Conservation (phyloP, 164 flowering plant genomes). For the Macadamia integrifolia region DNA sequence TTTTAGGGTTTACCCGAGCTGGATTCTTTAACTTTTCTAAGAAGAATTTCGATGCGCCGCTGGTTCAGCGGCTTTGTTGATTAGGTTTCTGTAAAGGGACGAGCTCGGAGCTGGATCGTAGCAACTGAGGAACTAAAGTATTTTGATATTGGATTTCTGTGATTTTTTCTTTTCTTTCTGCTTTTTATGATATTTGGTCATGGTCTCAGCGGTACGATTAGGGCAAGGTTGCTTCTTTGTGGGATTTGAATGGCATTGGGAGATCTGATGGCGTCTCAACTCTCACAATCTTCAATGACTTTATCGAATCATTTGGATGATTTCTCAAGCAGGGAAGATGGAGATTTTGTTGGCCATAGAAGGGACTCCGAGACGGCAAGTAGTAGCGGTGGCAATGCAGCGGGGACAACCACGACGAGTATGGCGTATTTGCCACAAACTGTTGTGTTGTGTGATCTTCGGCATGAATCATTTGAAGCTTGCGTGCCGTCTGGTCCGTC, state of each 20-base stretch:
- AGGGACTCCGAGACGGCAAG: slow-evolving; percentile 53
- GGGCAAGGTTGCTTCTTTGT: slow-evolving; percentile 28
- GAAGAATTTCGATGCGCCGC: slow-evolving; percentile 69
- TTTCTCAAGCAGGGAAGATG: slow-evolving; percentile 33
- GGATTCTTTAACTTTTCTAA: slow-evolving; percentile 54
- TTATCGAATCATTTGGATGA: slow-evolving; percentile 58
- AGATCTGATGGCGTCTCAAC: slow-evolving; percentile 82
- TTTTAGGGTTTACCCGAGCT: slow-evolving; percentile 43
- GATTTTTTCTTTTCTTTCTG: no score
- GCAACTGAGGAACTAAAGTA: background rate
- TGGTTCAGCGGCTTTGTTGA: slow-evolving; percentile 82
- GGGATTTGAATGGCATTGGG: slow-evolving; percentile 90
- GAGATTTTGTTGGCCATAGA: slow-evolving; percentile 22
- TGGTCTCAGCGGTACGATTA: slow-evolving; percentile 17
- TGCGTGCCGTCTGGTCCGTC: slow-evolving; percentile 57
- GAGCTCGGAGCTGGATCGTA: slow-evolving; percentile 6
- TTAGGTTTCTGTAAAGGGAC: slow-evolving; percentile 20
- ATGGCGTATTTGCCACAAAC: slow-evolving; percentile 83
- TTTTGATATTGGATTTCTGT: background rate
- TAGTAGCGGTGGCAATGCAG: slow-evolving; percentile 32
- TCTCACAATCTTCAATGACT: slow-evolving; percentile 53
- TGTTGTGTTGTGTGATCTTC: slow-evolving; percentile 63
- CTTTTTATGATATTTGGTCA: background rate
- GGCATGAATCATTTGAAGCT: slow-evolving; percentile 80
- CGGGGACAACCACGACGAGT: slow-evolving; percentile 35